phyloP scores from a whole-genome alignment of 73 alveolate genomes.

The Tetrahymena malaccensis region DNA sequence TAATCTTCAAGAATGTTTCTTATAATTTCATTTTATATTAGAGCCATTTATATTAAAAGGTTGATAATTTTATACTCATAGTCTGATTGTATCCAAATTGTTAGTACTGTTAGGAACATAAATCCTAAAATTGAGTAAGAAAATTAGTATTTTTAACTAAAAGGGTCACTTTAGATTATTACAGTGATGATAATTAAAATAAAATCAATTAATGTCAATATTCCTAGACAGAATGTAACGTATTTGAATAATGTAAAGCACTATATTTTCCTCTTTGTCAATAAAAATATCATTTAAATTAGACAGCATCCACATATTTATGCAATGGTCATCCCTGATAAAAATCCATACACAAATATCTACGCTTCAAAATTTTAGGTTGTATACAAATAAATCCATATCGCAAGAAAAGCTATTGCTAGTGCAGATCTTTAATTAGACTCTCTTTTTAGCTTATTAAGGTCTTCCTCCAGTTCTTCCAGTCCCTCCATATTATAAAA shows the following conservation, averaged over 20 bases:
- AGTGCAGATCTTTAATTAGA: background rate
- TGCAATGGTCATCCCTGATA: background rate
- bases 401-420: background rate
- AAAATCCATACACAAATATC: background rate
- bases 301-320: background rate
- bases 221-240: background rate
- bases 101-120: background rate
- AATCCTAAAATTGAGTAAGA: background rate
- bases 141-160: background rate
- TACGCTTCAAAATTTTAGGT: background rate
- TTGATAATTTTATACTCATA: background rate
- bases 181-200: background rate
- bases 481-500: background rate
- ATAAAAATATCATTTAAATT: background rate
- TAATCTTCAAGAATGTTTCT: background rate
- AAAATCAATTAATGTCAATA: background rate
- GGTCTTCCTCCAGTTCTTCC: background rate
- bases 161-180: background rate
- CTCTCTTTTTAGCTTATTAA: background rate
- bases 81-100: background rate
- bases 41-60: background rate
- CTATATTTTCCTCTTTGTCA: background rate
- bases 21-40: background rate
- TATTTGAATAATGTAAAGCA: background rate
- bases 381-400: background rate